Evolutionary conservation across 2,329 filamentous ascomycete species (phyloP).

Genomic region (Cladosporium sp.): DNA sequence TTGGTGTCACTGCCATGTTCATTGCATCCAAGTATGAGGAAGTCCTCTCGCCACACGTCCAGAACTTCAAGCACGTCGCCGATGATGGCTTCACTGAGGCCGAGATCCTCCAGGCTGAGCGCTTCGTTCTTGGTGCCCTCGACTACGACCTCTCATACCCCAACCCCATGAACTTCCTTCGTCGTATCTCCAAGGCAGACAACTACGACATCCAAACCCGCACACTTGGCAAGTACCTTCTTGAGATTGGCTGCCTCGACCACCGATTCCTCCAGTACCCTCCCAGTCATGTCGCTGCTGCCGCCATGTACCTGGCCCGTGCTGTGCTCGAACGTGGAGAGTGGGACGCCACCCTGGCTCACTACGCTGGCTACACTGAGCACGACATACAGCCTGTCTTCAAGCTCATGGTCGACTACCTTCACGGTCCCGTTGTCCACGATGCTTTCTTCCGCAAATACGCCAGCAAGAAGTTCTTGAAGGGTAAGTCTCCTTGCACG

Average conservation of each 20-base stretch:
- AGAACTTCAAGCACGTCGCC: conserved; percentile 94
- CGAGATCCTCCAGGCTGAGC: conserved; percentile 95
- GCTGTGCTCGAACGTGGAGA: conserved; percentile 84
- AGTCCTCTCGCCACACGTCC: conserved; percentile 91
- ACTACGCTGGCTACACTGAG: conserved; percentile 91
- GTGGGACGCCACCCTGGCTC: conserved; percentile 84
- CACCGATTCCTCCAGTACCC: conserved; percentile 88
- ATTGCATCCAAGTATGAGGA: conserved; percentile 99
- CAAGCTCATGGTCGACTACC: conserved; percentile 92
- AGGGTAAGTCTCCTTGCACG: conserved; percentile 62
- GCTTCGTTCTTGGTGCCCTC: conserved; percentile 83
- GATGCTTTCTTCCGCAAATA: conserved; percentile 99
- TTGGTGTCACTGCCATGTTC: conserved; percentile 98
- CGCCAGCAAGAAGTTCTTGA: conserved; percentile 97
- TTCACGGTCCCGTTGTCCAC: conserved; percentile 82
- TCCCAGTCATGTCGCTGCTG: conserved; percentile 85
- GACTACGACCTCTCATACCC: conserved; percentile 98
- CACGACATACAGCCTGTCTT: conserved; percentile 91
- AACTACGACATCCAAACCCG: conserved; percentile 98
- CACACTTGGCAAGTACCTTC: conserved; percentile 94
- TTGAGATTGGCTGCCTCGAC: conserved; percentile 94
- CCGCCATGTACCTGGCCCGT: conserved; percentile 90
- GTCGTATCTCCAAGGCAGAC: conserved; percentile 97
- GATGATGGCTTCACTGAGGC: conserved; percentile 94
- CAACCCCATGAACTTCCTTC: conserved; percentile 99